phyloP scores from a whole-genome alignment of 768 basidiomycete genomes.

The Hygrocybe coccinea region DNA sequence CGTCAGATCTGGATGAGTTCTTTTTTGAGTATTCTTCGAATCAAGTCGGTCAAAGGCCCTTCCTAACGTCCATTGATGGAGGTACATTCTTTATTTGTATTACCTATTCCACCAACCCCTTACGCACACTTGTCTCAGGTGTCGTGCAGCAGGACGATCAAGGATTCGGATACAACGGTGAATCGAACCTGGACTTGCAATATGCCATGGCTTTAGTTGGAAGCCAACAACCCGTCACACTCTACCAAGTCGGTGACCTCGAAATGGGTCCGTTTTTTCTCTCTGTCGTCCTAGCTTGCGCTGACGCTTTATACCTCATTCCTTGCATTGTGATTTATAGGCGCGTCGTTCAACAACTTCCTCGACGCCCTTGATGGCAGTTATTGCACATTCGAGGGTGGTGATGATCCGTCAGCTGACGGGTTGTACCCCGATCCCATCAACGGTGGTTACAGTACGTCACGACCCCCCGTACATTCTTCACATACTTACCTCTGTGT shows the following conservation, averaged over 20 bases:
- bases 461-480: background rate
- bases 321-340: conserved; percentile 16
- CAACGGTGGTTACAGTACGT: conserved; percentile 32
- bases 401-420: conserved; percentile 37
- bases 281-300: background rate
- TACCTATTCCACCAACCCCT: background rate
- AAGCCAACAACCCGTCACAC: conserved; percentile 34
- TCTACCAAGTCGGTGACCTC: conserved; percentile 44
- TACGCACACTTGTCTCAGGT: conserved; percentile 26
- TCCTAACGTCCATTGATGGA: conserved; percentile 33
- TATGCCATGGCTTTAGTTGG: conserved; percentile 49
- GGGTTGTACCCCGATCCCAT: conserved; percentile 30
- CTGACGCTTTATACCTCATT: background rate
- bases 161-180: conserved; percentile 46
- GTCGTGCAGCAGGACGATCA: conserved; percentile 39
- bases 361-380: conserved; percentile 44
- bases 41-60: too few relatives aligned
- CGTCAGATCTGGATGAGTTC: conserved; percentile 44
- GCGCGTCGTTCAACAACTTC: conserved; percentile 46
- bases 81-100: conserved; percentile 25
- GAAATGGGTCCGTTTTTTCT: conserved; percentile 29
- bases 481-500: background rate
- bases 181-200: conserved; percentile 55
- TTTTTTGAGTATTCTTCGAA: conserved; percentile 6
- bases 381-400: conserved; percentile 42